These are phyloP conservation scores for Narthecium ossifragum DNA, from an alignment of 106 monocot species.

Conservation along the genomic window DNA sequence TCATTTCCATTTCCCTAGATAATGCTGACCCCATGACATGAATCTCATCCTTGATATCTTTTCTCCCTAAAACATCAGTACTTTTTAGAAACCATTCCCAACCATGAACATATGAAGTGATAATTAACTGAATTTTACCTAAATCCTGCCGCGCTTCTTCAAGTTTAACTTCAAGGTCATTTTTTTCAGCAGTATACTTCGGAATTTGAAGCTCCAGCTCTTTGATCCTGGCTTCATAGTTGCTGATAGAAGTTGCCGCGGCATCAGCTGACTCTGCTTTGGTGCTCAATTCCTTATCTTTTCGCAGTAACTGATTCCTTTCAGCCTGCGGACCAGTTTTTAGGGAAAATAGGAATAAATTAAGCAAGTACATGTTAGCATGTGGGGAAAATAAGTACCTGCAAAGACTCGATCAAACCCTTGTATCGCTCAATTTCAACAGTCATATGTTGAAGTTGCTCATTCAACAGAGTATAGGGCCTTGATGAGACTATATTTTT, in stretches of 20 bases:
- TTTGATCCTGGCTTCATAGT: constrained; percentile 48
- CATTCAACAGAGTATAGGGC: constrained; percentile 52
- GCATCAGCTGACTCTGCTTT: constrained; percentile 71
- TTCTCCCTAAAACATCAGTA: constrained; percentile 44
- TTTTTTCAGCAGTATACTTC: constrained; percentile 59
- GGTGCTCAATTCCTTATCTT: constrained; percentile 59
- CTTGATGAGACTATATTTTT: constrained; percentile 63
- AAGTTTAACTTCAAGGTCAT: constrained; percentile 69
- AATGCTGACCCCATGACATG: constrained; percentile 80
- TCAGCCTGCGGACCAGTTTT: constrained; percentile 43
- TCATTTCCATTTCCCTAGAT: constrained; percentile 83
- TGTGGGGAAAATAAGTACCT: constrained; percentile 34
- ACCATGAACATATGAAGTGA: background rate
- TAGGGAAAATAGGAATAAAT: background rate
- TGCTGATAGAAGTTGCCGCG: constrained; percentile 37
- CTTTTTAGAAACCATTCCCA: constrained; percentile 1
- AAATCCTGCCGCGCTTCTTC: constrained; percentile 88
- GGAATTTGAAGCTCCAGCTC: constrained; percentile 70
- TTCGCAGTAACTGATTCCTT: constrained; percentile 44
- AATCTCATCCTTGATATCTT: constrained; percentile 94
- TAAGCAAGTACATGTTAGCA: constrained; percentile 1
- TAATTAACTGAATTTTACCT: constrained; percentile 35
- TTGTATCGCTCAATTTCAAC: constrained; percentile 65
- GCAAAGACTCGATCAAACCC: constrained; percentile 59
- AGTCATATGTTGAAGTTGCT: constrained; percentile 63